Percentiles rank a stretch among this genome's conserved stretches.
These are phyloP conservation scores for Amesomyces nigricolor DNA, from an alignment of 2,329 filamentous ascomycete genomes.

Conservation along the genomic window DNA sequence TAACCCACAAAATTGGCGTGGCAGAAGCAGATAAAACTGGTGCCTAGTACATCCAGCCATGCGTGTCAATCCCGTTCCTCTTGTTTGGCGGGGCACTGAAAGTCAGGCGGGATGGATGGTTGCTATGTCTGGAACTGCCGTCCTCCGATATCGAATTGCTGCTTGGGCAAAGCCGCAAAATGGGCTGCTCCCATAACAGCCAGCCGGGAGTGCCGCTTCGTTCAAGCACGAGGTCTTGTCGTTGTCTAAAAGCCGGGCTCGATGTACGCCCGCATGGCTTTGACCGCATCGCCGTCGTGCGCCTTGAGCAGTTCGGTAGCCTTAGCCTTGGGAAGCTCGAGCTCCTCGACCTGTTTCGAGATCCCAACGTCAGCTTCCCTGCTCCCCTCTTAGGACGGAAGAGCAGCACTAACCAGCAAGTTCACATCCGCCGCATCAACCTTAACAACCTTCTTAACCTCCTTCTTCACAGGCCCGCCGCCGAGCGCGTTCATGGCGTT, in stretches of 20 bases:
- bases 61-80: too few relatives aligned
- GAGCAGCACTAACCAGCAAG: slow-evolving; percentile 50
- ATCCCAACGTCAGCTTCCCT: background rate
- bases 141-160: too few relatives aligned
- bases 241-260: slow-evolving; percentile 16
- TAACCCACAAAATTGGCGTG: too few relatives aligned
- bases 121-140: too few relatives aligned
- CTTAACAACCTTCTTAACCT: slow-evolving; percentile 57
- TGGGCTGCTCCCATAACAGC: too few relatives aligned
- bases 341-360: slow-evolving; percentile 53
- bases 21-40: too few relatives aligned
- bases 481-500: slow-evolving; percentile 65
- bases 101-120: too few relatives aligned
- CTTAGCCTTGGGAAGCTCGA: slow-evolving; percentile 65
- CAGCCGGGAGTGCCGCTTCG: background rate
- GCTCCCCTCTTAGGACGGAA: background rate
- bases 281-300: slow-evolving; percentile 63
- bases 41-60: too few relatives aligned
- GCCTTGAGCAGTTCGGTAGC: slow-evolving; percentile 69
- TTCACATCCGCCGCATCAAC: slow-evolving; percentile 66
- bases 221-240: background rate
- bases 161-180: too few relatives aligned
- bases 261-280: slow-evolving; percentile 59
- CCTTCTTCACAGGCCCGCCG: slow-evolving; percentile 37
- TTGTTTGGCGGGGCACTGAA: too few relatives aligned